Evolutionary conservation across 371 early-diverging fungal genomes (phyloP), one percentile per base, ranked within the genome.

Genomic region (Syncephalastrum racemosum): DNA sequence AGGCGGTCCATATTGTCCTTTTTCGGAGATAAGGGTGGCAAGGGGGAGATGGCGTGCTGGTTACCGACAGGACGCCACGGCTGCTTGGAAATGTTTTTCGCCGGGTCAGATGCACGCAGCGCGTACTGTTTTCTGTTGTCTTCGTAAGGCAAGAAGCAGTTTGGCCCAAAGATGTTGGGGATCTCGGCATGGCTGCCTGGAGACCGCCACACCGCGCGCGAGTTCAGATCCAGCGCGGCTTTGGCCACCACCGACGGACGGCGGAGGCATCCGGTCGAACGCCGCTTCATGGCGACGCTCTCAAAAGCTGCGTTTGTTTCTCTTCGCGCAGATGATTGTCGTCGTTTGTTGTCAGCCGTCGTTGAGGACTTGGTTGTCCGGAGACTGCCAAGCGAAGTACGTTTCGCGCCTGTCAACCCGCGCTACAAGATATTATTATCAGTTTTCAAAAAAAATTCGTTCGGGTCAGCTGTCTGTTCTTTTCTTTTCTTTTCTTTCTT

Each of bases 31-130:
- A 77, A 58, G 19, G 75, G 74, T 27, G 75, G 78, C 25, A 74
- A 46, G 40, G 70, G 68, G 19, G 78, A 75, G 57, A 77, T 77
- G 45, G 70, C 73, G 41, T 68, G 63, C 31, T 60, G 65, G 12
- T 53, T 53, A 12, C 73, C 71, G 20, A 72, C 75, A 7, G 78
- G 70, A 3, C 70, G 56, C 78, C 78, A 77, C 49, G 78, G 78
- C 19, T 68, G 71, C 23, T 72, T 74, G 12, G 73, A 77, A 16
- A 77, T 74, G 23, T 74, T 64, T 43, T 74, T 77, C 22, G 60
- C 54, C 12, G 68, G 60, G 53, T 67, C 70, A 7, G 49, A 53
- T 46, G 66, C 60, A 23, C 77, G 67, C 19, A 75, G 53, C 18
- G 60, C 53, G 43, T 67, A 69, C 0, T 64, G 52, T 57, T 39